These are phyloP conservation scores for Boletus subcaerulescens DNA, from an alignment of 768 basidiomycete genomes.

Conservation along the genomic window DNA sequence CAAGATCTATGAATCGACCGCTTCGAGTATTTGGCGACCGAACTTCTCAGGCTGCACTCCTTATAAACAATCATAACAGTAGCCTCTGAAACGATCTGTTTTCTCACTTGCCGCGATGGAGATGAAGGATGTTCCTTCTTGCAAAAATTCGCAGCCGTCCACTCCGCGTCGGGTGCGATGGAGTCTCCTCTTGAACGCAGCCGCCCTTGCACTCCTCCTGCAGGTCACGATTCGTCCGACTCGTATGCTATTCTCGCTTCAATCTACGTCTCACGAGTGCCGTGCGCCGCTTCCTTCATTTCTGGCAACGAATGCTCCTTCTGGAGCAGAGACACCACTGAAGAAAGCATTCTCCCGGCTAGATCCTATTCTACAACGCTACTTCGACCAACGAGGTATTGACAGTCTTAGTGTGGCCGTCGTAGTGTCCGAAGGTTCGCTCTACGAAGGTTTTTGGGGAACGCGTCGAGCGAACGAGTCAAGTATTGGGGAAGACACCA, in stretches of 20 bases:
- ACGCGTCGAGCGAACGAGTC: conserved; percentile 43
- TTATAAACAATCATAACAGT: not conserved
- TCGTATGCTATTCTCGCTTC: not conserved
- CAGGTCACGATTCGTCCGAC: not conserved
- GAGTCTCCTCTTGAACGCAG: conserved; percentile 15
- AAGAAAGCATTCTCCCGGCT: conserved; percentile 6
- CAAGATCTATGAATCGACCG: too few relatives aligned
- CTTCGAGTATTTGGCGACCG: too few relatives aligned
- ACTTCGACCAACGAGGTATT: conserved; percentile 35
- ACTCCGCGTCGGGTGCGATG: conserved; percentile 14
- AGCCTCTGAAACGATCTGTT: not conserved
- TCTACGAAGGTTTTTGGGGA: conserved; percentile 48
- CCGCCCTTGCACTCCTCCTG: conserved; percentile 10
- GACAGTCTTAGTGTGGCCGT: conserved; percentile 51
- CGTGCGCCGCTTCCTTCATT: conserved; percentile 17
- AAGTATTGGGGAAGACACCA: conserved; percentile 11
- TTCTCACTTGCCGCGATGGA: not conserved
- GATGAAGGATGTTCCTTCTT: not conserved
- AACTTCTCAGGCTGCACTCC: not conserved
- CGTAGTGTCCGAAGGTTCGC: conserved; percentile 41
- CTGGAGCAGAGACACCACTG: conserved; percentile 9
- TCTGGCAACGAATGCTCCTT: conserved; percentile 13
- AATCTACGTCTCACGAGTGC: conserved; percentile 4
- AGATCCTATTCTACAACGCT: conserved; percentile 8
- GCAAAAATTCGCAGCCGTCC: not conserved